phyloP scores from a whole-genome alignment of 176 grass and related monocot species.

The Aegilops tauschii region DNA sequence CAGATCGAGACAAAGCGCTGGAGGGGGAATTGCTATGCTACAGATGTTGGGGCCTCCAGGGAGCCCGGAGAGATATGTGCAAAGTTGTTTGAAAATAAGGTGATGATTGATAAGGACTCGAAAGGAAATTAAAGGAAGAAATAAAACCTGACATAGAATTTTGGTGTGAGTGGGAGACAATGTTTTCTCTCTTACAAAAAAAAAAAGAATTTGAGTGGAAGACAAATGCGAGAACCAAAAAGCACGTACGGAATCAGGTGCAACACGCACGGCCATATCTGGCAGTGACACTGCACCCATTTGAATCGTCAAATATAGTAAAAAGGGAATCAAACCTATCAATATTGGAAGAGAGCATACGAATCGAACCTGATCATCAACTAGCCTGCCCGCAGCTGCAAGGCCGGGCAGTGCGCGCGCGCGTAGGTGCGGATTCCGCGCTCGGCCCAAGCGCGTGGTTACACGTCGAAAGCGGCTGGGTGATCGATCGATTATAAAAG shows the following conservation, averaged over 20 bases:
- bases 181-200: neutral
- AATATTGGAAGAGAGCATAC: neutral
- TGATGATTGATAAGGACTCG: neutral
- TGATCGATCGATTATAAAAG: conserved; percentile 17
- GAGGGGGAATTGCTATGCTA: no score
- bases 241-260: neutral
- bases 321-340: neutral
- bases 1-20: no score
- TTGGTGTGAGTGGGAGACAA: neutral
- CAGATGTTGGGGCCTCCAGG: no score
- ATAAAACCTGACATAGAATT: neutral
- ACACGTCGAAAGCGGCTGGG: neutral
- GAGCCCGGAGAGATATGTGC: no score
- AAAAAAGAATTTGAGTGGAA: neutral
- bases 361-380: conserved; percentile 20
- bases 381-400: neutral
- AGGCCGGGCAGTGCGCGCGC: neutral
- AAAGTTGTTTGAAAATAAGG: neutral
- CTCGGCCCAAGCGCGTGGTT: neutral
- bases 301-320: neutral
- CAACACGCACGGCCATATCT: neutral
- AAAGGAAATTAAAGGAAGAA: neutral
- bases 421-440: neutral
- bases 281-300: neutral
- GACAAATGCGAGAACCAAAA: neutral